phyloP scores from a whole-genome alignment of 306 rosid genomes.

The Malus domestica region ASM211411v1 NC_041790.1:25342501-25343000 shows the following conservation, averaged over 20 bases:
- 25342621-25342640: no score
- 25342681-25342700: no score
- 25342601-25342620: no score
- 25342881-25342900: not conserved
- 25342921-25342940: not conserved
- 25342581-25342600: no score
- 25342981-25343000: not conserved
- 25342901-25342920: not conserved
- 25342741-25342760: not conserved
- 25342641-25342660: no score
- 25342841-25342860: not conserved
- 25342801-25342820: not conserved
- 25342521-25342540: no score
- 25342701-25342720: no score
- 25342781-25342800: not conserved
- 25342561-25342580: no score
- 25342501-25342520: no score
- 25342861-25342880: not conserved
- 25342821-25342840: not conserved
- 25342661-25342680: no score
- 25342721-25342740: fast-evolving
- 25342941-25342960: not conserved
- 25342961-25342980: not conserved
- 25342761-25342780: not conserved
- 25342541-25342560: no score